phyloP scores from a whole-genome alignment of 805 yeast genomes.

The Grigorovia jiainica region DNA sequence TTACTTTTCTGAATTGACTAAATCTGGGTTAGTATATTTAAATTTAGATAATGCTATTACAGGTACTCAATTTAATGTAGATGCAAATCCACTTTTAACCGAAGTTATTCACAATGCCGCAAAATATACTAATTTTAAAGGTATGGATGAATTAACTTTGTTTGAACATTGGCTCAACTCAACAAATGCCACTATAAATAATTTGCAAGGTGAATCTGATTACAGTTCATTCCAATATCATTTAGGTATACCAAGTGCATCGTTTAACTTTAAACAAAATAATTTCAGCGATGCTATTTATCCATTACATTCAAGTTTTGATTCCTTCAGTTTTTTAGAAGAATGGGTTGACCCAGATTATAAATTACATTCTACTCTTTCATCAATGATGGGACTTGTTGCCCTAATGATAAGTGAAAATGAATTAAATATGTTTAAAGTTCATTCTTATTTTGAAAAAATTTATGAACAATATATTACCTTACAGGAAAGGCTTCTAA shows the following conservation, averaged over 20 bases:
- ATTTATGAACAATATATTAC: slow-evolving; percentile 32
- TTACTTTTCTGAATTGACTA: slow-evolving; percentile 35
- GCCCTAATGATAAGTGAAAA: slow-evolving; percentile 45
- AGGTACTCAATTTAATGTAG: slow-evolving; percentile 41
- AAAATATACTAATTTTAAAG: slow-evolving; percentile 35
- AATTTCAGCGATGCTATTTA: slow-evolving; percentile 39
- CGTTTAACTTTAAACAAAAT: slow-evolving; percentile 34
- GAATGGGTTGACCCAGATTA: slow-evolving; percentile 44
- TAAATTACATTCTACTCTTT: slow-evolving; percentile 43
- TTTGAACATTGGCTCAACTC: slow-evolving; percentile 38
- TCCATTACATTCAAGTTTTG: slow-evolving; percentile 51
- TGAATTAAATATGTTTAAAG: slow-evolving; percentile 44
- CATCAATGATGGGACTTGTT: slow-evolving; percentile 51
- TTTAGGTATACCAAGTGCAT: slow-evolving; percentile 56
- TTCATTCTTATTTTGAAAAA: slow-evolving; percentile 38
- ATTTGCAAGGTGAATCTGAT: slow-evolving; percentile 45
- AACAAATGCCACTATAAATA: slow-evolving; percentile 30
- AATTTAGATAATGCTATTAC: slow-evolving; percentile 39
- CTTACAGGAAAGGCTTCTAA: slow-evolving; percentile 15
- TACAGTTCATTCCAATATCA: slow-evolving; percentile 54
- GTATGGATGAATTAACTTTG: slow-evolving; percentile 32
- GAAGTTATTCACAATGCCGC: slow-evolving; percentile 38
- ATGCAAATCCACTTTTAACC: slow-evolving; percentile 50
- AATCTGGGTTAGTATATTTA: slow-evolving; percentile 47
- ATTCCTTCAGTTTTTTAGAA: slow-evolving; percentile 48